These are phyloP conservation scores for Microthyrium microscopicum DNA, from an alignment of 2,329 filamentous ascomycete species.

Conservation along the genomic window DNA sequence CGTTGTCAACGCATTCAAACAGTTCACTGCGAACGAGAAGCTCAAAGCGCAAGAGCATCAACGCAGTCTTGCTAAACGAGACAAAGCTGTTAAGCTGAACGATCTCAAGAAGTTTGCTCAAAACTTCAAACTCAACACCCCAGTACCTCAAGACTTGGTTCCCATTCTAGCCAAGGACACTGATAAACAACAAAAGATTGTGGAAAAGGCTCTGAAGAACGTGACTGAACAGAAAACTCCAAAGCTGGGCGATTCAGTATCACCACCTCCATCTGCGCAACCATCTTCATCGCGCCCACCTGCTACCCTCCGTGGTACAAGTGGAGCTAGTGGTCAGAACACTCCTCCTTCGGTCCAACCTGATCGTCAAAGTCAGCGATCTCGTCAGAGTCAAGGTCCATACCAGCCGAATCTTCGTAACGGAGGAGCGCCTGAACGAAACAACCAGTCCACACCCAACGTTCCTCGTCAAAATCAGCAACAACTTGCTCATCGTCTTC, in stretches of 20 bases:
- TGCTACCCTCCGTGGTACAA: too few relatives aligned
- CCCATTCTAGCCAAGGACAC: constrained; percentile 94
- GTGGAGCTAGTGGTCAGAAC: too few relatives aligned
- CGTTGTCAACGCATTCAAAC: constrained; percentile 45
- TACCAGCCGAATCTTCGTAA: too few relatives aligned
- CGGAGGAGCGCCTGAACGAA: too few relatives aligned
- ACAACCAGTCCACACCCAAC: too few relatives aligned
- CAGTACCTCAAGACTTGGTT: constrained; percentile 80
- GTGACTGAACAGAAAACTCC: constrained; percentile 42
- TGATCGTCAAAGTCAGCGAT: too few relatives aligned
- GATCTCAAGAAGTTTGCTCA: constrained; percentile 90
- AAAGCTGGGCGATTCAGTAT: too few relatives aligned
- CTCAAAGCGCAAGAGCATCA: constrained; percentile 39
- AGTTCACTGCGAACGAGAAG: constrained; percentile 47
- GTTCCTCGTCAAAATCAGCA: background rate
- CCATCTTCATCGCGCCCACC: too few relatives aligned
- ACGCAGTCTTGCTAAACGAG: constrained; percentile 40
- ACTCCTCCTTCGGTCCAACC: too few relatives aligned
- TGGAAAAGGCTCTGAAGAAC: constrained; percentile 69
- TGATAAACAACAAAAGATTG: constrained; percentile 82
- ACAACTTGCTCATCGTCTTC: constrained; percentile 5
- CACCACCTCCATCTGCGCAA: too few relatives aligned
- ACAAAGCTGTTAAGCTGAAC: constrained; percentile 83
- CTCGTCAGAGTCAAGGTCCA: too few relatives aligned
- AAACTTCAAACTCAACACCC: constrained; percentile 86